Base-by-base conservation (phyloP, 1,139 yeast species). In the Candida sp. region DNA sequence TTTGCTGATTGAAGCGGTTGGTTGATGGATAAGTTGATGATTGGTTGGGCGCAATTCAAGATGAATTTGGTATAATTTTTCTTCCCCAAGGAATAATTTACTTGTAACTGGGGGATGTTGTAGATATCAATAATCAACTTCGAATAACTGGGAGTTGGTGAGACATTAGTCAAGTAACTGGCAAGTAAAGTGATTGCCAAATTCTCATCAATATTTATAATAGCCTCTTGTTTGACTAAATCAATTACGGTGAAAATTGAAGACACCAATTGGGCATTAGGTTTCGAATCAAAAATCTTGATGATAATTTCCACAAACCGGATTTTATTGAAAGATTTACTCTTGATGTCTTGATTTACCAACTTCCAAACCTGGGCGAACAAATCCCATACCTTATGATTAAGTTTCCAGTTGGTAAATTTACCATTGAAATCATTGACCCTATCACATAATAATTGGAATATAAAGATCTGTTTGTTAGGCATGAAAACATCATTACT, bases 361-460 rank as follows among this genome's bases (percentile, higher is more conserved):
- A 40, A 29, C 0, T 35, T 35, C 81, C 84, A 81, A 33, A 71
- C 57, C 15, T 55, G 55, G 37, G 58, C 54, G 45, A 79, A 68
- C 36, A 82, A 58, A 4, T 46, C 44, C 89, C 91, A 84, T 1
- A 75, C 62, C 3, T 58, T 55, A 0, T 58, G 43, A 41, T 66
- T 60, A 11, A 49, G 57, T 52, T 75, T 79, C 71, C 82, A 82
- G 5, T 56, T 49, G 3, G 58, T 53, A 44, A 68, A 69, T 57
- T 44, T 58, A 46, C 56, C 53, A 22, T 59, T 53, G 29, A 48
- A 47, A 46, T 82, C 88, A 46, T 76, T 75, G 51, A 88, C 61
- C 50, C 91, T 71, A 54, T 87, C 95, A 48, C 82, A 69, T 3
- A 86, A 52, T 52, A 90, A 72, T 43, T 86, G 91, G 35, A 86